Percentiles rank a stretch among this genome's conserved stretches.
Conservation (phyloP, 2,329 filamentous ascomycete species). For the Fusarium albidum region DNA sequence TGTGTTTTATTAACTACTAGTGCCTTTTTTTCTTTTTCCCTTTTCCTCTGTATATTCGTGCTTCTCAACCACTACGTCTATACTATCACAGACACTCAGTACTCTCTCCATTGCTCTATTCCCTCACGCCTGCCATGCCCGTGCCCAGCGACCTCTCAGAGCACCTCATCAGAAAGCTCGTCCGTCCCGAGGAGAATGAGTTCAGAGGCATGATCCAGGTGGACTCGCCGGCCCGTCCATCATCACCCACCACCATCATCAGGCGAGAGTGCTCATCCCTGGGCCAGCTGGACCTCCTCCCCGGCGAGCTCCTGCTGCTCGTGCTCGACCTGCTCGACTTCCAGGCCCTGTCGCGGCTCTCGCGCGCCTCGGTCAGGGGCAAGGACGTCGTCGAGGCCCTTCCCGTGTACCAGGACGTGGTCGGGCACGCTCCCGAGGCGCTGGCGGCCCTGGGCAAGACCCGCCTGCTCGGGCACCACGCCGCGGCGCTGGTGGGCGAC, state of each 20-base stretch:
- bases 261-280: constrained; percentile 30
- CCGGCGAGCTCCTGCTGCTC: constrained; percentile 37
- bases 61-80: too few species aligned
- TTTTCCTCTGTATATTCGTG: too few species aligned
- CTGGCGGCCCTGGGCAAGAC: constrained; percentile 38
- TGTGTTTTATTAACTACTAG: too few species aligned
- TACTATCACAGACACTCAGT: constrained; percentile 7
- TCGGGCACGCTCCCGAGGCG: constrained; percentile 49
- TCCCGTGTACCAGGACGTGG: constrained; percentile 50
- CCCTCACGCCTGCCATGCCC: constrained; percentile 6
- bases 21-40: too few species aligned
- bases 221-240: constrained; percentile 19
- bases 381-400: constrained; percentile 40
- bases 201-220: constrained; percentile 32
- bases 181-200: constrained; percentile 27
- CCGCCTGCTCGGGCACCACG: constrained; percentile 32
- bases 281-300: constrained; percentile 39
- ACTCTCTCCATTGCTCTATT: constrained; percentile 1
- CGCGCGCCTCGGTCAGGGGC: constrained; percentile 35
- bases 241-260: constrained; percentile 5
- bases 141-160: constrained; percentile 2
- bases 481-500: constrained; percentile 31
- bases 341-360: constrained; percentile 41
- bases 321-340: constrained; percentile 41
- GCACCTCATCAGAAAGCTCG: constrained; percentile 20